phyloP scores from a whole-genome alignment of 495 filamentous ascomycete species.

The Neurospora terricola region DNA sequence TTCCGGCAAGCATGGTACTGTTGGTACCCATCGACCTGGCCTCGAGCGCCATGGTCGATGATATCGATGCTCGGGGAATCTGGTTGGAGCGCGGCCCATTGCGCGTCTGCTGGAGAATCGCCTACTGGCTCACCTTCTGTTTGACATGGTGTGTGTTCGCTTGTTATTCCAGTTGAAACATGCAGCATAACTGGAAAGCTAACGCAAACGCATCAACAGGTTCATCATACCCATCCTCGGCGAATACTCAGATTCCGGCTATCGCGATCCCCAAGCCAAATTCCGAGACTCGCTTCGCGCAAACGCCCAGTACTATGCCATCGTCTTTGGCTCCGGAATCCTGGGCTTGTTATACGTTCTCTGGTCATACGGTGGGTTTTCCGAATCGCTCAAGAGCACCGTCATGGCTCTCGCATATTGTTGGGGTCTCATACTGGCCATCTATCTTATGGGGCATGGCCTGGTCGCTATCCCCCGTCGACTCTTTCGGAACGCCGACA shows the following conservation, averaged over 20 bases:
- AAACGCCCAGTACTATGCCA: constrained; percentile 81
- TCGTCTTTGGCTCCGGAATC: constrained; percentile 58
- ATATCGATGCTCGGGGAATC: constrained; percentile 51
- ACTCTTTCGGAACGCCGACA: constrained; percentile 65
- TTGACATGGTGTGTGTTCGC: constrained; percentile 66
- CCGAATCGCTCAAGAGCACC: constrained; percentile 59
- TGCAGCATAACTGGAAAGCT: constrained; percentile 1
- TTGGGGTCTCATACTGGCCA: constrained; percentile 82
- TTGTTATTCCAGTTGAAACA: background rate
- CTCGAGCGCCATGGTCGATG: constrained; percentile 63
- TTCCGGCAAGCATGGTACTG: constrained; percentile 88
- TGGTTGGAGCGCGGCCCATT: constrained; percentile 58
- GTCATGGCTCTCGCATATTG: constrained; percentile 91
- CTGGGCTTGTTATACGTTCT: constrained; percentile 78
- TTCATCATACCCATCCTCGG: constrained; percentile 86
- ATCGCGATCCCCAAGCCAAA: constrained; percentile 72
- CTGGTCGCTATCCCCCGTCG: constrained; percentile 81
- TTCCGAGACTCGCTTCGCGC: constrained; percentile 72
- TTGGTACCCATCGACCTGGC: constrained; percentile 94
- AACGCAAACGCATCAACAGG: constrained; percentile 33
- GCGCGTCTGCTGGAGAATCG: constrained; percentile 80
- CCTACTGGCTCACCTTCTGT: constrained; percentile 93
- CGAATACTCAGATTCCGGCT: constrained; percentile 88
- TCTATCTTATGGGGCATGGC: constrained; percentile 95
- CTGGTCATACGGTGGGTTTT: constrained; percentile 53